phyloP scores from a whole-genome alignment of 2,329 filamentous ascomycete species.

The Orbilia quercus region DNA sequence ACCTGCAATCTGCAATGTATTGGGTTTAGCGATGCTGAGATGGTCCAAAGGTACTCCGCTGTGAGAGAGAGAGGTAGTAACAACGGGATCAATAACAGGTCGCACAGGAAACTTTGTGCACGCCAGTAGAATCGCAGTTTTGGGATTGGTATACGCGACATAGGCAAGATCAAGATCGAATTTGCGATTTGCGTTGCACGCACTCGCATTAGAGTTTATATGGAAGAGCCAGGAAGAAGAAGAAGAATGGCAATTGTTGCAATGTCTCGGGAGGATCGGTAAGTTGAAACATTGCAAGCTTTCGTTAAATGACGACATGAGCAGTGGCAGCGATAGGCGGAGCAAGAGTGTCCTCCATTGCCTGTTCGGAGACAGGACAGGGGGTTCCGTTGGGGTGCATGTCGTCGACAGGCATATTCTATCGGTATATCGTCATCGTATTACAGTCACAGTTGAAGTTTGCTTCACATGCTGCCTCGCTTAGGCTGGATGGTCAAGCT shows the following conservation, averaged over 20 bases:
- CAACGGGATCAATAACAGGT: slow-evolving; percentile 13
- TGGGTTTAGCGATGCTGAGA: slow-evolving; percentile 44
- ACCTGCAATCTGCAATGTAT: slow-evolving; percentile 41
- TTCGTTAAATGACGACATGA: slow-evolving; percentile 38
- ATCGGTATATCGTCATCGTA: slow-evolving; percentile 49
- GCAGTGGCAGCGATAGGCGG: not conserved
- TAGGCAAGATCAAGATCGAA: too few species aligned
- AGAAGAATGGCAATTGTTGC: slow-evolving; percentile 5
- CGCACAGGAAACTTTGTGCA: slow-evolving; percentile 3
- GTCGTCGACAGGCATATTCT: slow-evolving; percentile 13
- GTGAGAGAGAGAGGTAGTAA: slow-evolving; percentile 2
- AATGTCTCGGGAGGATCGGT: slow-evolving; percentile 46
- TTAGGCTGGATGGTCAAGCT: slow-evolving; percentile 13
- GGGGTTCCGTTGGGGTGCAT: slow-evolving; percentile 12
- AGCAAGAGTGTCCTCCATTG: slow-evolving; percentile 6
- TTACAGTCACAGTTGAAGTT: slow-evolving; percentile 9
- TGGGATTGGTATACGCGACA: too few species aligned
- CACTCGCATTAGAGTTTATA: slow-evolving; percentile 44
- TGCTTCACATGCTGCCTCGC: slow-evolving; percentile 44
- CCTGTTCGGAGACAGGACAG: slow-evolving; percentile 17
- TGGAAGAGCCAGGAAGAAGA: not conserved
- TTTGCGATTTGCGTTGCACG: slow-evolving; percentile 26
- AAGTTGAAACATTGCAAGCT: slow-evolving; percentile 18
- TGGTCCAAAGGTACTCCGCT: slow-evolving; percentile 17
- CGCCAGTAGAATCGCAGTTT: not conserved